These are phyloP conservation scores for Diutina rugosa DNA, from an alignment of 1,139 yeast genomes.

Conservation along the genomic window DNA sequence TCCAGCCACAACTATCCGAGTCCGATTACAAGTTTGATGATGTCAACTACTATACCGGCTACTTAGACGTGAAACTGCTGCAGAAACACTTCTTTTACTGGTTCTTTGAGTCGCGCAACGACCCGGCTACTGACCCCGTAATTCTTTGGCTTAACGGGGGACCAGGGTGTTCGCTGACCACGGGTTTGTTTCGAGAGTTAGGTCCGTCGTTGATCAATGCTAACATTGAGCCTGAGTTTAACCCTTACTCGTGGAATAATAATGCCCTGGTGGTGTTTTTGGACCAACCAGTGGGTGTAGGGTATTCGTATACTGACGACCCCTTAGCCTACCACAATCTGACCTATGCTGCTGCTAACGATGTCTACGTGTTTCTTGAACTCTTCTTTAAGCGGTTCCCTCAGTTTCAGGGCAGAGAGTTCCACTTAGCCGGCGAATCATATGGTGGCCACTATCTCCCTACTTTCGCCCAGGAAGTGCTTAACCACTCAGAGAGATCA, in stretches of 20 bases:
- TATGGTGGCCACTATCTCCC: constrained; percentile 98
- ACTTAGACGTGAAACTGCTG: constrained; percentile 70
- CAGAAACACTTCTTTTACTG: constrained; percentile 76
- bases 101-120: constrained; percentile 86
- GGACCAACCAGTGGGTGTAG: constrained; percentile 93
- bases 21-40: constrained; percentile 32
- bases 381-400: constrained; percentile 89
- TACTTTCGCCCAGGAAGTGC: constrained; percentile 77
- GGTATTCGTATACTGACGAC: constrained; percentile 54
- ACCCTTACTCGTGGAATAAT: constrained; percentile 78
- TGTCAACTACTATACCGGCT: constrained; percentile 77
- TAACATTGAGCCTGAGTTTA: constrained; percentile 55
- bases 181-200: constrained; percentile 80
- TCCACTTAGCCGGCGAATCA: constrained; percentile 97
- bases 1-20: neutral
- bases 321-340: constrained; percentile 44
- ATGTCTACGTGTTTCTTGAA: constrained; percentile 83
- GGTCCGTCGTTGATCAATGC: constrained; percentile 72
- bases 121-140: constrained; percentile 75
- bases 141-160: constrained; percentile 87
- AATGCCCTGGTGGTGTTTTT: constrained; percentile 85
- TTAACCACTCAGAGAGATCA: constrained; percentile 65
- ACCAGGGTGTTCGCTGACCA: constrained; percentile 82
- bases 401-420: constrained; percentile 48
- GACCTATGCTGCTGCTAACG: constrained; percentile 85